These are phyloP conservation scores for Diospyros lotus DNA, from an alignment of 148 eudicot genomes.

Conservation along the genomic window DNA sequence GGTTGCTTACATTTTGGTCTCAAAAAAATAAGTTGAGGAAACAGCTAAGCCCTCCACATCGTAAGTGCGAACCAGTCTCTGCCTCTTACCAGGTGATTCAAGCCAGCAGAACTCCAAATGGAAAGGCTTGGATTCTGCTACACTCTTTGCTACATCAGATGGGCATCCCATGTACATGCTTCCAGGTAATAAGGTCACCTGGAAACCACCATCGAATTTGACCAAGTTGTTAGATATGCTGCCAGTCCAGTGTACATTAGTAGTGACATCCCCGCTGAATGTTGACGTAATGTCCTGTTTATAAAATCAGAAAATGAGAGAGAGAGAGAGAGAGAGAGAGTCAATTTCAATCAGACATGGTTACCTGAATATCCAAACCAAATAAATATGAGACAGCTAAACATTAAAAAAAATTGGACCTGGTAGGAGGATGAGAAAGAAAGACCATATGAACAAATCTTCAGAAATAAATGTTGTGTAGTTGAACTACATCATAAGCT, in stretches of 20 bases:
- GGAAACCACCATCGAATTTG: slow-evolving; percentile 75
- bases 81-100: slow-evolving; percentile 80
- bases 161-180: slow-evolving; percentile 99
- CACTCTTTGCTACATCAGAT: slow-evolving; percentile 50
- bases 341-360: no score
- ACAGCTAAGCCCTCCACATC: slow-evolving; percentile 86
- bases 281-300: slow-evolving; percentile 59
- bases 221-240: slow-evolving; percentile 49
- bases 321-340: neutral
- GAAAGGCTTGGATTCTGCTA: slow-evolving; percentile 68
- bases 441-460: no score
- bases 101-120: slow-evolving; percentile 95
- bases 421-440: no score
- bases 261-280: slow-evolving; percentile 37
- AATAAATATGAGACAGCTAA: no score
- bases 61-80: slow-evolving; percentile 85
- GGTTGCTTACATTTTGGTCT: slow-evolving; percentile 44
- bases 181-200: slow-evolving; percentile 72
- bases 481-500: no score
- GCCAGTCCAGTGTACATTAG: slow-evolving; percentile 76
- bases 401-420: no score
- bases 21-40: slow-evolving; percentile 76
- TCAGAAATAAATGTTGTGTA: no score
- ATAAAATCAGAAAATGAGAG: neutral
- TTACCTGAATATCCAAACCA: no score